A percentile compares a stretch with the other conserved stretches of the same genome.
These are phyloP conservation scores for Oemleria cerasiformis DNA, from an alignment of 306 rosid genomes.

Conservation along the genomic window DNA sequence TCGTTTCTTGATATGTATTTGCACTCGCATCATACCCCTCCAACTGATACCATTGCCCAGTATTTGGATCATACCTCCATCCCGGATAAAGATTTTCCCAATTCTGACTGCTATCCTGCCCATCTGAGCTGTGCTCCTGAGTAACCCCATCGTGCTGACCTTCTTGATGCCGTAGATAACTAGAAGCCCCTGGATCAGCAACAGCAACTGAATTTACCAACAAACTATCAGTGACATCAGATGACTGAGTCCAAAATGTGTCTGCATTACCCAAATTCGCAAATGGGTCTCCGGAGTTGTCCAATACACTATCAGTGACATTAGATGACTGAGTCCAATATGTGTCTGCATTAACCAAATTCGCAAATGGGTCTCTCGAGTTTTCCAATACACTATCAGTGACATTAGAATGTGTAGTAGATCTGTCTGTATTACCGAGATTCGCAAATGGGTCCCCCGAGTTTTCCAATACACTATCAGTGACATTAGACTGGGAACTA, in stretches of 20 bases:
- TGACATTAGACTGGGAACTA: constrained; percentile 13
- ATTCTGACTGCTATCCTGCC: constrained; percentile 47
- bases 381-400: no score
- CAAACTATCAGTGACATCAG: constrained; percentile 19
- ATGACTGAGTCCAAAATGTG: constrained; percentile 1
- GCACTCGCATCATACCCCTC: constrained; percentile 37
- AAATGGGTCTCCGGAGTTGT: not conserved
- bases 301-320: no score
- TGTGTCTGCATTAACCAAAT: no score
- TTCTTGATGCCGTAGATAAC: constrained; percentile 36
- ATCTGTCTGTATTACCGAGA: no score
- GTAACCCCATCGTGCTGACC: constrained; percentile 37
- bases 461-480: constrained; percentile 18
- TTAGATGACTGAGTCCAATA: no score
- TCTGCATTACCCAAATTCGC: constrained; percentile 11
- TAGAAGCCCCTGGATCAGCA: constrained; percentile 18
- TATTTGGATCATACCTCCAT: constrained; percentile 60
- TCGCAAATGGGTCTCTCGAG: not conserved
- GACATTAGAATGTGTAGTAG: no score
- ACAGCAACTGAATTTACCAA: constrained; percentile 17
- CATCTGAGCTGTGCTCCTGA: constrained; percentile 20
- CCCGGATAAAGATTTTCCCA: constrained; percentile 76
- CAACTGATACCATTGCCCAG: constrained; percentile 66
- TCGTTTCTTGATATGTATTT: constrained; percentile 2
- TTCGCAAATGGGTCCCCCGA: not conserved